These are phyloP conservation scores for Themeda triandra DNA, from an alignment of 176 grass and related monocot species.

Conservation along the genomic window DNA sequence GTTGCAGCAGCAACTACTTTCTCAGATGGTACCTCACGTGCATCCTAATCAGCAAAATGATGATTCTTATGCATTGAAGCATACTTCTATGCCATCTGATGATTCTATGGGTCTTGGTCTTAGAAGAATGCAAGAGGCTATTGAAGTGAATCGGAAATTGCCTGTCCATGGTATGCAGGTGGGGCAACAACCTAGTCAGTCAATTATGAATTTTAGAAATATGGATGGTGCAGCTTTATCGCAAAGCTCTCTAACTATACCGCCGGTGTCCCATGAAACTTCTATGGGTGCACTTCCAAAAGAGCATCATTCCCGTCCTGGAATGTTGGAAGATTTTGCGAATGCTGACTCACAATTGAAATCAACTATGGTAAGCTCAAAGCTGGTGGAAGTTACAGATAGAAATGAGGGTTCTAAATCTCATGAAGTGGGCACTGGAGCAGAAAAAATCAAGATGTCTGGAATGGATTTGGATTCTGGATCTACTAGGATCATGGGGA, in stretches of 20 bases:
- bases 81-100: conserved; percentile 34
- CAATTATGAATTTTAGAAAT: conserved; percentile 40
- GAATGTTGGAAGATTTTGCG: conserved; percentile 28
- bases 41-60: conserved; percentile 49
- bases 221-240: conserved; percentile 31
- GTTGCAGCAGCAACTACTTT: conserved; percentile 71
- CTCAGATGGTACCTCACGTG: conserved; percentile 44
- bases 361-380: conserved; percentile 17
- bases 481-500: neutral
- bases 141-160: conserved; percentile 48
- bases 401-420: neutral
- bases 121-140: conserved; percentile 54
- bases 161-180: conserved; percentile 23
- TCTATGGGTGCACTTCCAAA: conserved; percentile 36
- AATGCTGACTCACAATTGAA: conserved; percentile 8
- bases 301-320: conserved; percentile 32
- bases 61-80: conserved; percentile 45
- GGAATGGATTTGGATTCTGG: conserved; percentile 29
- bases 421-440: neutral
- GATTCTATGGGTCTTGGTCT: conserved; percentile 47
- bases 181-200: conserved; percentile 39
- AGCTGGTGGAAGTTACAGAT: conserved; percentile 24
- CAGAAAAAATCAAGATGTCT: conserved; percentile 11
- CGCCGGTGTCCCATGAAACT: conserved; percentile 45
- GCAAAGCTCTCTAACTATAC: conserved; percentile 32